These are phyloP conservation scores for Ceratocystis colombiana DNA, from an alignment of 2,329 filamentous ascomycete genomes.

Conservation along the genomic window DNA sequence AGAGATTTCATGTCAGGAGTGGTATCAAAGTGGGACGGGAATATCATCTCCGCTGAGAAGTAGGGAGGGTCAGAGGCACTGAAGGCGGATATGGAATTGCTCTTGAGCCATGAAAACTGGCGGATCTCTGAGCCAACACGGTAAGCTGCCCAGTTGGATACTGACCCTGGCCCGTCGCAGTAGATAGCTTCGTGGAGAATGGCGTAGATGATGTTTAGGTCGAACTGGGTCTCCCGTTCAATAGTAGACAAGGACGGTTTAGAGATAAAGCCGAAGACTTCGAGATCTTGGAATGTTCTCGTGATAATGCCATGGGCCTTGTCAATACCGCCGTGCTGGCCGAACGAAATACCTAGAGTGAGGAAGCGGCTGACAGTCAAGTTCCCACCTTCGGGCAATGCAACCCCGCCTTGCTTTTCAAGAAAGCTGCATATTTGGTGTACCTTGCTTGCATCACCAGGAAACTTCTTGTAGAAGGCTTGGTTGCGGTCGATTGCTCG, in stretches of 20 bases:
- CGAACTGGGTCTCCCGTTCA: conserved; percentile 58
- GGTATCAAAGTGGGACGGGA: conserved; percentile 71
- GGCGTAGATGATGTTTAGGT: conserved; percentile 71
- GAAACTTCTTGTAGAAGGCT: conserved; percentile 75
- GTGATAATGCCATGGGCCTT: conserved; percentile 63
- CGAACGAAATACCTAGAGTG: conserved; percentile 67
- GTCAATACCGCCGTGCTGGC: conserved; percentile 68
- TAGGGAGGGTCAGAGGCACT: conserved; percentile 46
- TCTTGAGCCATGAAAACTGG: conserved; percentile 44
- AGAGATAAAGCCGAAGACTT: conserved; percentile 65
- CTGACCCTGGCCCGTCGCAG: conserved; percentile 53
- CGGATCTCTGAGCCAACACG: conserved; percentile 45
- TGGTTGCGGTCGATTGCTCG: conserved; percentile 63
- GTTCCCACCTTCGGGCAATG: conserved; percentile 59
- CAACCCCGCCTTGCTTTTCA: conserved; percentile 39
- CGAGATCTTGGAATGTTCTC: conserved; percentile 60
- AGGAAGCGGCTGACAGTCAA: conserved; percentile 67
- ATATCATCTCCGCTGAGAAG: conserved; percentile 92
- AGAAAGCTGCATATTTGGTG: conserved; percentile 58
- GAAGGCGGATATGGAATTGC: conserved; percentile 29
- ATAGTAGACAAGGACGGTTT: conserved; percentile 58
- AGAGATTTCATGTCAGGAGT: conserved; percentile 66
- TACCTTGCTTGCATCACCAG: conserved; percentile 63
- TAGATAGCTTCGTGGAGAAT: conserved; percentile 84
- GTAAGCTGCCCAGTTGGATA: conserved; percentile 66